phyloP scores from a whole-genome alignment of 2,329 filamentous ascomycete genomes.

The Aspergillus versicolor region DNA sequence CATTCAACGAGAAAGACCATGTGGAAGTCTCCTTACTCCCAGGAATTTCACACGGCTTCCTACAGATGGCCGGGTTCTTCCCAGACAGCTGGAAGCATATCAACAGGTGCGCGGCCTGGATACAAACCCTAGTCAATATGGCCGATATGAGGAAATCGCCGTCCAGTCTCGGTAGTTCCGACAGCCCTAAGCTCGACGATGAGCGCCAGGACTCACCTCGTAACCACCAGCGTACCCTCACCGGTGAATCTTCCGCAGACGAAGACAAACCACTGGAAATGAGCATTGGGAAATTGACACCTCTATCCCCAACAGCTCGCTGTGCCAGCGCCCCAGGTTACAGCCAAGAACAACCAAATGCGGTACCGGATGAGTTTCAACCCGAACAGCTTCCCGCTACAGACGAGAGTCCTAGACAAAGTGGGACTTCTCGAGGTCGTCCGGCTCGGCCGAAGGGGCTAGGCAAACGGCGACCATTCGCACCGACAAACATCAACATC shows the following conservation, averaged over 20 bases:
- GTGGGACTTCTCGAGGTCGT: conserved; percentile 12
- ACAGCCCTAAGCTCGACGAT: conserved; percentile 10
- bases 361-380: background rate
- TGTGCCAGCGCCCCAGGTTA: background rate
- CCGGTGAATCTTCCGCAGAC: conserved; percentile 67
- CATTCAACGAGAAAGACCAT: conserved; percentile 71
- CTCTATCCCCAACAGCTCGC: conserved; percentile 13
- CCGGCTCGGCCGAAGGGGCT: conserved; percentile 7
- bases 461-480: conserved; percentile 13
- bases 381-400: background rate
- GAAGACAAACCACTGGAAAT: conserved; percentile 84
- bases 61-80: conserved; percentile 86
- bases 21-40: conserved; percentile 83
- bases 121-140: conserved; percentile 67
- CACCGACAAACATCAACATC: conserved; percentile 20
- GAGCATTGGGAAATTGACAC: conserved; percentile 52
- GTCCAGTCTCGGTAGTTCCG: conserved; percentile 13
- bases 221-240: conserved; percentile 49
- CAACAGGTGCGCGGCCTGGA: conserved; percentile 75
- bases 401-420: background rate
- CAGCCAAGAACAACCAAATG: background rate
- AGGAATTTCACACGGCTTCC: conserved; percentile 87
- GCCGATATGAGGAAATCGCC: conserved; percentile 22
- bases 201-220: conserved; percentile 16
- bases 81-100: conserved; percentile 90